Evolutionary conservation across 176 grass and related monocot genomes (phyloP), one percentile per base, ranked within the genome.

Genomic region (Cenchrus fungigraminus): DNA sequence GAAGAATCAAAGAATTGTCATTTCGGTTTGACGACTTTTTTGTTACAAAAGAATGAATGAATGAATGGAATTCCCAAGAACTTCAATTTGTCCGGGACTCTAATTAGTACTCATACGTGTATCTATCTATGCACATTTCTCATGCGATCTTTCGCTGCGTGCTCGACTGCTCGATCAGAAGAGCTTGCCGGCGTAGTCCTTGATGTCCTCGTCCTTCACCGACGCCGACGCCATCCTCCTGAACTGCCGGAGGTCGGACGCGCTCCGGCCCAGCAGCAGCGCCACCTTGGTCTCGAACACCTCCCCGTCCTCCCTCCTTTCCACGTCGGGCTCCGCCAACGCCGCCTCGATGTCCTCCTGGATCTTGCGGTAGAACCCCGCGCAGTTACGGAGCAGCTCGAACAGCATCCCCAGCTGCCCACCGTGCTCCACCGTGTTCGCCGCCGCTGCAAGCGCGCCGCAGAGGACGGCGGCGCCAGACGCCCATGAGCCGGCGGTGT

Each of bases 371-470:
- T 91, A 94, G 79, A 73, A 86, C 0, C 90, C 86, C 6, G 72
- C 65, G 14, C 19, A 31, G 86, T 91, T 91, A 16, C 90, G 77
- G 57, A 37, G 31, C 46, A 91, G 19, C 86, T 91, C 90, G 70
- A 91, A 91, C 72, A 91, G 56, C 86, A 91, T 91, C 37, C 90
- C 90, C 13, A 91, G 42, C 80, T 91, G 90, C 57, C 82, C 57
- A 4, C 85, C 86, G 46, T 91, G 90, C 71, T 88, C 86, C 12
- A 82, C 16, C n/a, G 86, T 91, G 78, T 91, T 88, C 58, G n/a
- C 82, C 4, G 54, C 73, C 10, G 85, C 76, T 17, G 89, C 89
- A 19, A 91, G 63, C 7, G 76, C 80, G 25, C 89, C 81, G 51
- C 85, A 86, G 22, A 87, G 32, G 0, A 58, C 71, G 6, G 80